These are phyloP conservation scores for Irpex sp. DNA, from an alignment of 1,284 basidiomycete genomes.

Conservation along the genomic window DNA sequence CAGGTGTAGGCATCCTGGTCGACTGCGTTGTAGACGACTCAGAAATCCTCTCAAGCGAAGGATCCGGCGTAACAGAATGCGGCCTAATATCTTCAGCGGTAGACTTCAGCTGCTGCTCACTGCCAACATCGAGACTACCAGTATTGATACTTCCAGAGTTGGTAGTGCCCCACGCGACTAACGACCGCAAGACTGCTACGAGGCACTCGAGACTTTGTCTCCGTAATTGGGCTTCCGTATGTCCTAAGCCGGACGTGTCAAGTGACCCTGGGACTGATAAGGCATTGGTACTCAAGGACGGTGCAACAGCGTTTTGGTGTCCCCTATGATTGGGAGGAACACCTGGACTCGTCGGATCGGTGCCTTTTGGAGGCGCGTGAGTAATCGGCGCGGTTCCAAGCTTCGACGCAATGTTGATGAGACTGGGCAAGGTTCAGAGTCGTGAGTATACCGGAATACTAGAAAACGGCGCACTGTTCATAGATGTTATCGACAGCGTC, in stretches of 20 bases:
- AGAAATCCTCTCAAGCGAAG: slow-evolving; percentile 46
- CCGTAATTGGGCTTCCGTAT: slow-evolving; percentile 82
- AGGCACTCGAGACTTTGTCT: slow-evolving; percentile 90
- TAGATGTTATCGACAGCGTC: slow-evolving; percentile 94
- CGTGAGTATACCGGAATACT: neutral
- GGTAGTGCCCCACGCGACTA: slow-evolving; percentile 87
- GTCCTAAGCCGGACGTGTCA: slow-evolving; percentile 62
- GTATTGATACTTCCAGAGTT: slow-evolving; percentile 39
- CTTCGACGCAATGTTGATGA: slow-evolving; percentile 94
- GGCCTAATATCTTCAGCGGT: slow-evolving; percentile 47
- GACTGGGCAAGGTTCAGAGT: slow-evolving; percentile 35
- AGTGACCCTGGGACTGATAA: slow-evolving; percentile 64
- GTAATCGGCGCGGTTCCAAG: slow-evolving; percentile 73
- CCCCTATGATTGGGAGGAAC: slow-evolving; percentile 50
- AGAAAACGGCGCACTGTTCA: slow-evolving; percentile 64
- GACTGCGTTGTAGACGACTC: slow-evolving; percentile 47
- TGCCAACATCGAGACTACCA: slow-evolving; percentile 15
- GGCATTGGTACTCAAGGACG: slow-evolving; percentile 65
- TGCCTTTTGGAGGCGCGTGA: slow-evolving; percentile 38
- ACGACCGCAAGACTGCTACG: slow-evolving; percentile 80
- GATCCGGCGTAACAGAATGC: slow-evolving; percentile 52
- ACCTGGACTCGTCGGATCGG: slow-evolving; percentile 59
- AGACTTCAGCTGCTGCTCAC: slow-evolving; percentile 39
- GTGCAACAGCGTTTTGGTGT: slow-evolving; percentile 46
- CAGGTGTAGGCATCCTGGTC: slow-evolving; percentile 69